phyloP scores from a whole-genome alignment of 371 early-diverging fungal genomes.

The Haplosporangium sp. region DNA sequence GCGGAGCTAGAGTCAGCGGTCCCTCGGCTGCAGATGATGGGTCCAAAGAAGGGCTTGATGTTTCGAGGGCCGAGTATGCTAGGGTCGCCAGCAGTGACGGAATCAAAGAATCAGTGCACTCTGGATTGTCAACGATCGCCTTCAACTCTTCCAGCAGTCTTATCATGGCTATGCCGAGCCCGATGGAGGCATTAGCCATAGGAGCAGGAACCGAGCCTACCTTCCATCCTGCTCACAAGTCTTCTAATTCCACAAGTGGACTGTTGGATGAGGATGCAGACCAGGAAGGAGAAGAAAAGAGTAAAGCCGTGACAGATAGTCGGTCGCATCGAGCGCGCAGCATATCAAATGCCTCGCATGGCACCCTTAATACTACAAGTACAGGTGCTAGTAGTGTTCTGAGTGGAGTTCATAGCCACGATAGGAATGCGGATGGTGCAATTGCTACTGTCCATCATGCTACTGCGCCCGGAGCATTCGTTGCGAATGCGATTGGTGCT shows the following conservation, averaged over 20 bases:
- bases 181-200: neutral
- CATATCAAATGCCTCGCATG: conserved; percentile 28
- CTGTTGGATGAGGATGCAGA: conserved; percentile 22
- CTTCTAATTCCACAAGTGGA: conserved; percentile 33
- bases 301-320: neutral
- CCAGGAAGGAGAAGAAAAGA: neutral
- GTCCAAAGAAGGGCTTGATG: neutral
- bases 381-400: too few species aligned
- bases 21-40: neutral
- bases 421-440: neutral
- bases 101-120: too few species aligned
- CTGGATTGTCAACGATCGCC: too few species aligned
- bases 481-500: conserved; percentile 17
- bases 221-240: conserved; percentile 16
- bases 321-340: neutral
- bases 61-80: neutral
- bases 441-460: neutral
- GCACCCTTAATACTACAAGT: neutral
- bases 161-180: neutral
- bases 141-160: neutral
- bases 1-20: neutral
- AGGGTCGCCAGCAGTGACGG: neutral
- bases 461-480: conserved; percentile 10
- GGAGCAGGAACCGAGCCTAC: neutral
- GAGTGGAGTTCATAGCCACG: neutral